Conservation (phyloP, 768 basidiomycete species). For the Favolaschia claudopus region DNA sequence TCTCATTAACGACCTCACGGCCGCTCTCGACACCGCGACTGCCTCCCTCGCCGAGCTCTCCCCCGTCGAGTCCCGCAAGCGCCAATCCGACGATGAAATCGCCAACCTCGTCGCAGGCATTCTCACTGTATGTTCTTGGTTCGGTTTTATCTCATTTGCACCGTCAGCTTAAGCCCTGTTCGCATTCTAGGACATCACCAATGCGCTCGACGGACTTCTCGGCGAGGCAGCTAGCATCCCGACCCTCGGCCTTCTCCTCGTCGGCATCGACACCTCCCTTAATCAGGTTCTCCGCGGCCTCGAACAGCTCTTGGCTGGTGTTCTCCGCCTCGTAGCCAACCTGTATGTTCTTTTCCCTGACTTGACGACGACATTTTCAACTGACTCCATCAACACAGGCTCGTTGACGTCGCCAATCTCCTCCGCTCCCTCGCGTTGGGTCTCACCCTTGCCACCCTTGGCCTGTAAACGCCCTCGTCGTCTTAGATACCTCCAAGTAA, state of each 20-base stretch:
- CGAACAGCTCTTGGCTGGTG: constrained; percentile 31
- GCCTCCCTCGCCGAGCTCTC: constrained; percentile 21
- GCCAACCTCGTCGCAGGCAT: constrained; percentile 29
- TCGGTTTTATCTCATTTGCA: background rate
- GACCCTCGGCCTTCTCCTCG: constrained; percentile 24
- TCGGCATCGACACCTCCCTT: constrained; percentile 29
- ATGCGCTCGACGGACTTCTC: constrained; percentile 23
- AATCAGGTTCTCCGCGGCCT: constrained; percentile 29
- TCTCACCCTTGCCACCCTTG: background rate
- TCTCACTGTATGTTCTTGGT: constrained; percentile 21
- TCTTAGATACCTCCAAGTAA: too few species aligned
- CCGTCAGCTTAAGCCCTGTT: background rate
- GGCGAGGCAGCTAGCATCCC: constrained; percentile 19
- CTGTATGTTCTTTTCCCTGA: constrained; percentile 18
- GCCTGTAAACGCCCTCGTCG: constrained; percentile 14
- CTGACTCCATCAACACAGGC: constrained; percentile 35
- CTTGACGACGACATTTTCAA: constrained; percentile 33
- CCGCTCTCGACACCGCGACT: constrained; percentile 23
- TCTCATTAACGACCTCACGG: constrained; percentile 25
- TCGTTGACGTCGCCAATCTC: background rate
- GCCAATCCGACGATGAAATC: constrained; percentile 27
- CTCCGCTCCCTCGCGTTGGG: background rate
- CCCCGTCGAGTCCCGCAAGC: constrained; percentile 6
- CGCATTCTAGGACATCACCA: constrained; percentile 22
- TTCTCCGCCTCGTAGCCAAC: constrained; percentile 31